phyloP scores from a whole-genome alignment of 805 yeast species.

The Komagataella ulmi region DNA sequence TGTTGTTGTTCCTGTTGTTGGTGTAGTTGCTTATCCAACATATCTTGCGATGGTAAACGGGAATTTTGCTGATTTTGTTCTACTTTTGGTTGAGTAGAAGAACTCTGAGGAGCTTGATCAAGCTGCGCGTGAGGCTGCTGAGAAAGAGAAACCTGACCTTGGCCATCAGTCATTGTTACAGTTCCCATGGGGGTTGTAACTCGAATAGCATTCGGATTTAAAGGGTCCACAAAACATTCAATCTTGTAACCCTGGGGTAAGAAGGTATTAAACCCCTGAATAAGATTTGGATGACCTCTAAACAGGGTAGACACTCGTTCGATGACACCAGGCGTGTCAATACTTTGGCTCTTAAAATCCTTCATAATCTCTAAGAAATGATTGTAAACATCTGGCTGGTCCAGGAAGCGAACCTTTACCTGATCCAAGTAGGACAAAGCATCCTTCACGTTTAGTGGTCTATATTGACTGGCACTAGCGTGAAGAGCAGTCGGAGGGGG shows the following conservation, averaged over 20 bases:
- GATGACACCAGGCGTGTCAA: conserved; percentile 97
- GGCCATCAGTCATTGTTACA: conserved; percentile 26
- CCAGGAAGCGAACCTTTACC: conserved; percentile 83
- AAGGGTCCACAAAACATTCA: conserved; percentile 80
- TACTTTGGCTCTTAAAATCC: conserved; percentile 89
- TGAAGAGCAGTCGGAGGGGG: conserved; percentile 10
- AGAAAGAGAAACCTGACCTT: conserved; percentile 5
- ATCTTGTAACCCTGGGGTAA: conserved; percentile 93
- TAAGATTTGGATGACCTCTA: conserved; percentile 84
- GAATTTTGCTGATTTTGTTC: conserved; percentile 7
- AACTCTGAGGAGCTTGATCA: neutral
- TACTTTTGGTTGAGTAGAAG: conserved; percentile 3
- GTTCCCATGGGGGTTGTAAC: conserved; percentile 96
- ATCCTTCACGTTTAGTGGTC: conserved; percentile 90
- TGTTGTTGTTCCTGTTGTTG: conserved; percentile 6
- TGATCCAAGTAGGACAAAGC: conserved; percentile 93
- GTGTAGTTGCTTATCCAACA: conserved; percentile 5
- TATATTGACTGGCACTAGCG: conserved; percentile 24
- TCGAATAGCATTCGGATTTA: conserved; percentile 83
- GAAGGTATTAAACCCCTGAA: conserved; percentile 96
- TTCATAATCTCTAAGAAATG: conserved; percentile 96
- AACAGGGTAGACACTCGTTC: conserved; percentile 87
- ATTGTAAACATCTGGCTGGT: conserved; percentile 92
- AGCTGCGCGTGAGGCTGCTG: conserved; percentile 5
- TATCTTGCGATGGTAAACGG: neutral